Evolutionary conservation across 352 stramenopile genomes (phyloP).

Genomic region (Phytophthora idaei): DNA sequence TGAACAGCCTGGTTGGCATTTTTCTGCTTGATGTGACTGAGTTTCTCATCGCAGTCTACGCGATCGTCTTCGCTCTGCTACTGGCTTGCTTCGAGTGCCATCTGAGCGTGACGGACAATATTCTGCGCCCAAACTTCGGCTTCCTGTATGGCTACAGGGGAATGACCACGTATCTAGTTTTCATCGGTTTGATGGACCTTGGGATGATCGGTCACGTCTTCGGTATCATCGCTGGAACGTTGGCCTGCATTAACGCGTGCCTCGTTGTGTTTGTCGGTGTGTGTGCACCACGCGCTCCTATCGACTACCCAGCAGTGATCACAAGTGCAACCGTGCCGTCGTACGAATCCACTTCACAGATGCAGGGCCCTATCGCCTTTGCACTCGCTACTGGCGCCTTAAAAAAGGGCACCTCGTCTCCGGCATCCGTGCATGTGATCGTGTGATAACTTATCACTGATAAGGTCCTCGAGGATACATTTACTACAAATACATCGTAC

Average conservation of each 20-base stretch:
- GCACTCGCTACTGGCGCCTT: slow-evolving; percentile 28
- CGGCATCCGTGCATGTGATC: slow-evolving; percentile 28
- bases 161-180: slow-evolving; percentile 55
- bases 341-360: slow-evolving; percentile 32
- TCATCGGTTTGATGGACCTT: slow-evolving; percentile 66
- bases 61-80: slow-evolving; percentile 51
- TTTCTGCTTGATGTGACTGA: slow-evolving; percentile 44
- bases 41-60: slow-evolving; percentile 60
- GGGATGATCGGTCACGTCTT: slow-evolving; percentile 54
- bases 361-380: slow-evolving; percentile 34
- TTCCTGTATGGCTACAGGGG: slow-evolving; percentile 66
- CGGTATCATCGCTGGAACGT: slow-evolving; percentile 37
- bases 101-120: slow-evolving; percentile 46
- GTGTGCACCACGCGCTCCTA: slow-evolving; percentile 22
- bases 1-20: slow-evolving; percentile 49
- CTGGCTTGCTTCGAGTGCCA: slow-evolving; percentile 63
- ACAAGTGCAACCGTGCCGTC: slow-evolving; percentile 22
- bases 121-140: slow-evolving; percentile 61
- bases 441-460: slow-evolving; percentile 14
- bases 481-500: too few species aligned
- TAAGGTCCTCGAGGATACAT: too few species aligned
- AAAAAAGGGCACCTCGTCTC: slow-evolving; percentile 19
- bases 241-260: slow-evolving; percentile 48
- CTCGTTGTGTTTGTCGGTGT: slow-evolving; percentile 45
- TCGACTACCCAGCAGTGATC: slow-evolving; percentile 30